Percentiles rank a stretch among this genome's conserved stretches.
Conservation (phyloP, 805 yeast species). For the Alloascoidea africana region DNA sequence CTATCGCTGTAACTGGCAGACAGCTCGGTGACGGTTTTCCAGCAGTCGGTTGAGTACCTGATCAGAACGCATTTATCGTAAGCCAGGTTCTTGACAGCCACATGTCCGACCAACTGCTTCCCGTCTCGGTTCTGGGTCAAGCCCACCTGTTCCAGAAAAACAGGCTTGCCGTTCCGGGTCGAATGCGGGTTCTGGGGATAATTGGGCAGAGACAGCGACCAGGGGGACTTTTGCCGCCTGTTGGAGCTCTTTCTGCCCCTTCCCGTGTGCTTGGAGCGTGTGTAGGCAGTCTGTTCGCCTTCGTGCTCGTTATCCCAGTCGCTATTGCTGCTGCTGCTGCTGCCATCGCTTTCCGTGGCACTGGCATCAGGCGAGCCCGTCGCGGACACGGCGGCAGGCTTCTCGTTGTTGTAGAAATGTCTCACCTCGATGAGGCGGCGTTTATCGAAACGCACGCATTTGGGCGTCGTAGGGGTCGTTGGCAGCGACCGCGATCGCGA, state of each 20-base stretch:
- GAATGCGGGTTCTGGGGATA: slow-evolving; percentile 11
- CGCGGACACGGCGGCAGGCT: slow-evolving; percentile 65
- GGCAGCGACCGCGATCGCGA: slow-evolving; percentile 7
- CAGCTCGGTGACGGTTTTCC: slow-evolving; percentile 64
- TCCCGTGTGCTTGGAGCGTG: no score
- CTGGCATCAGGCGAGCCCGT: slow-evolving; percentile 45
- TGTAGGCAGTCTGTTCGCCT: not conserved
- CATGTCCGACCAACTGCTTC: slow-evolving; percentile 49
- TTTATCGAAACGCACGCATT: slow-evolving; percentile 71
- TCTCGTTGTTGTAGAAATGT: slow-evolving; percentile 58
- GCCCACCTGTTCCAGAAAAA: slow-evolving; percentile 52
- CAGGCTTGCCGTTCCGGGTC: slow-evolving; percentile 15
- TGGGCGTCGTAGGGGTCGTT: slow-evolving; percentile 37
- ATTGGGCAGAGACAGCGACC: slow-evolving; percentile 18
- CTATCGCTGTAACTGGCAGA: slow-evolving; percentile 42
- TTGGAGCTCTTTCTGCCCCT: no score
- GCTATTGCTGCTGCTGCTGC: not conserved
- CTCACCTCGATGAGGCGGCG: slow-evolving; percentile 41
- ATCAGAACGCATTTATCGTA: slow-evolving; percentile 54
- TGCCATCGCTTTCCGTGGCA: no score
- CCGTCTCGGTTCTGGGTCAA: slow-evolving; percentile 43
- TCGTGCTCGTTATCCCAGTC: not conserved
- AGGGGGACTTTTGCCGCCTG: slow-evolving; percentile 12
- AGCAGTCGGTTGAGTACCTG: slow-evolving; percentile 61
- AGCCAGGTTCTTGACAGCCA: slow-evolving; percentile 64